These are phyloP conservation scores for Pyrenophora teres DNA, from an alignment of 2,329 filamentous ascomycete species.

Conservation along the genomic window DNA sequence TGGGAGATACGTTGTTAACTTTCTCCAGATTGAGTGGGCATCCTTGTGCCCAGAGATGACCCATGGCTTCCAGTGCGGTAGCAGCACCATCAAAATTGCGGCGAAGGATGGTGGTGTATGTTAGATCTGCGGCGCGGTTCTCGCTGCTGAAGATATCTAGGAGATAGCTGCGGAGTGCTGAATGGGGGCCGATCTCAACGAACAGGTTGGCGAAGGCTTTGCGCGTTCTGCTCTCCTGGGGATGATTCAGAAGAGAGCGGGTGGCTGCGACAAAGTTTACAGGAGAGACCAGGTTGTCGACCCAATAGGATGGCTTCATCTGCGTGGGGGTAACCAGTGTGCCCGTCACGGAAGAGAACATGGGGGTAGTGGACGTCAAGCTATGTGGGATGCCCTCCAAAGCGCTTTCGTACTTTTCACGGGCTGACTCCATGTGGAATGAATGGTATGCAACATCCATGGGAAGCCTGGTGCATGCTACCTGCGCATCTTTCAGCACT, in stretches of 20 bases:
- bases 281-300: conserved; percentile 15
- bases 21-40: conserved; percentile 2
- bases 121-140: background rate
- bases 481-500: conserved; percentile 2
- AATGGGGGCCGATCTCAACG: conserved; percentile 13
- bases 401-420: conserved; percentile 4
- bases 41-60: conserved; percentile 8
- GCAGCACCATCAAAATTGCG: conserved; percentile 3
- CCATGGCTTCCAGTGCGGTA: conserved; percentile 7
- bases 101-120: conserved; percentile 1
- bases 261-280: conserved; percentile 14
- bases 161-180: conserved; percentile 7
- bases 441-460: conserved; percentile 48
- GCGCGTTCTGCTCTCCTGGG: conserved; percentile 5
- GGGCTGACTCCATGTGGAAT: conserved; percentile 44
- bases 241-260: background rate
- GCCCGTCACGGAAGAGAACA: conserved; percentile 16
- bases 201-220: conserved; percentile 7
- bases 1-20: background rate
- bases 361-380: conserved; percentile 1
- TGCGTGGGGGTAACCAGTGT: background rate
- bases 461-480: conserved; percentile 6
- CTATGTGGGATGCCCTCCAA: conserved; percentile 1
- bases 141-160: conserved; percentile 5
- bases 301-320: conserved; percentile 16